Conservation (phyloP, 2,329 filamentous ascomycete species). For the Trichoderma brevicompactum region DNA sequence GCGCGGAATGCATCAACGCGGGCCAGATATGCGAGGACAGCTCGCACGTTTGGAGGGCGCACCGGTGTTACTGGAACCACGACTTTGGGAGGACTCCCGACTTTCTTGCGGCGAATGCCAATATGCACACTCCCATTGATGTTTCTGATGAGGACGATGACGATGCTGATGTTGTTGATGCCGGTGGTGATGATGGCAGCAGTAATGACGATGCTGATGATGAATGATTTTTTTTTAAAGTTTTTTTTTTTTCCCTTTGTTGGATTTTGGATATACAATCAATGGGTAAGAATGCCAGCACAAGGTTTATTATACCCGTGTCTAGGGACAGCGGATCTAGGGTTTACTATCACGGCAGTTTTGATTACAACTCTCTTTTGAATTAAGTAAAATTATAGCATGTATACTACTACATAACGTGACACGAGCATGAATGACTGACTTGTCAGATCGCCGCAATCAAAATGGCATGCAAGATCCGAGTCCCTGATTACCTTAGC, state of each 20-base stretch:
- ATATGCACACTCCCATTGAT: background rate
- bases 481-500: constrained; percentile 12
- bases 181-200: background rate
- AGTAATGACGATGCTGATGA: background rate
- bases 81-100: background rate
- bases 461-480: constrained; percentile 12
- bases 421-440: background rate
- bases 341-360: no score
- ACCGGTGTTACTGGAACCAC: constrained; percentile 10
- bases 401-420: no score
- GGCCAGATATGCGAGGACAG: constrained; percentile 19
- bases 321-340: background rate
- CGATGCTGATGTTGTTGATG: background rate
- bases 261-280: background rate
- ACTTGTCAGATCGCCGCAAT: background rate
- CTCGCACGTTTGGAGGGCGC: constrained; percentile 23
- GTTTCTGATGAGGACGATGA: background rate
- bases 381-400: no score
- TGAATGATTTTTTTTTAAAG: background rate
- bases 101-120: background rate
- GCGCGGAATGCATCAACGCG: constrained; percentile 20
- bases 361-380: background rate
- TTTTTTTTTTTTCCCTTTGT: background rate
- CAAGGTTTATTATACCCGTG: background rate
- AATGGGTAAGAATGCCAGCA: background rate